Percentiles rank a stretch among this genome's conserved stretches.
Conservation (phyloP, 1,139 yeast genomes). For the Saccharomycopsis hybrid region DNA sequence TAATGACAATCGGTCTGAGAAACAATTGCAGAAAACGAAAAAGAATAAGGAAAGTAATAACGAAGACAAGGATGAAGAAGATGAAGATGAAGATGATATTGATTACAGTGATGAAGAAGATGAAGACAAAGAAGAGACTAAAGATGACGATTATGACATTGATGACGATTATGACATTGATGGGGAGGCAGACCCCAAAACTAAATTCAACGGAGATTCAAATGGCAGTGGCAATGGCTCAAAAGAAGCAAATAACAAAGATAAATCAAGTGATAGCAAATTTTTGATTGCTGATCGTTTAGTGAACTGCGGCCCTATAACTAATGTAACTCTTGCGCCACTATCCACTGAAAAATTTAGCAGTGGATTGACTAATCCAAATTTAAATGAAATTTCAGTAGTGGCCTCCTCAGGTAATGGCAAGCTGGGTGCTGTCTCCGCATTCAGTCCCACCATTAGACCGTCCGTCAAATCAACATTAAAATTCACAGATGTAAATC, state of each 20-base stretch:
- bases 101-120: constrained; percentile 27
- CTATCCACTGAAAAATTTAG: constrained; percentile 48
- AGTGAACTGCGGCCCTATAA: constrained; percentile 67
- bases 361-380: constrained; percentile 65
- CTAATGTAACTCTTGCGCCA: constrained; percentile 62
- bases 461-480: constrained; percentile 64
- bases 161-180: constrained; percentile 33
- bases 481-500: constrained; percentile 67
- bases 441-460: constrained; percentile 57
- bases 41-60: no score
- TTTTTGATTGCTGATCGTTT: constrained; percentile 49
- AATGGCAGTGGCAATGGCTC: no score
- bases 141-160: constrained; percentile 22
- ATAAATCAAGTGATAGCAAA: no score
- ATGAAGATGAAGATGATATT: constrained; percentile 29
- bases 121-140: constrained; percentile 24
- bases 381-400: constrained; percentile 55
- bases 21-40: constrained; percentile 3
- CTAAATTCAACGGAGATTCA: constrained; percentile 30
- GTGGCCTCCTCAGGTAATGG: constrained; percentile 68
- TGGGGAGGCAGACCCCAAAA: constrained; percentile 31
- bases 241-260: no score
- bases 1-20: constrained; percentile 2
- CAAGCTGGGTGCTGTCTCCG: constrained; percentile 47
- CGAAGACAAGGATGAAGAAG: no score